These are phyloP conservation scores for Hypoxylon fragiforme DNA, from an alignment of 495 filamentous ascomycete species.

Conservation along the genomic window DNA sequence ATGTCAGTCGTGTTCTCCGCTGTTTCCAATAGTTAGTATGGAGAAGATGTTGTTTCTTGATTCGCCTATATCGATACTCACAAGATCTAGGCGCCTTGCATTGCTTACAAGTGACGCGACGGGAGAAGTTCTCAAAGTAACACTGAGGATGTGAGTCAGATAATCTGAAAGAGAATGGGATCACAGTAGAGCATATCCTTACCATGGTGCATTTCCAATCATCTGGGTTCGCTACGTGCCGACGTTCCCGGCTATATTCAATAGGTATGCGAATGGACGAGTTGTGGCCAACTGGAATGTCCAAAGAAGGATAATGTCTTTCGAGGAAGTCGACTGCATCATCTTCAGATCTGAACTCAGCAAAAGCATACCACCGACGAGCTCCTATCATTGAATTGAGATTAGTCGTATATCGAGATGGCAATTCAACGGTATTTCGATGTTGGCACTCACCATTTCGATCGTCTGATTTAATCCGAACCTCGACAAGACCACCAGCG, in stretches of 20 bases:
- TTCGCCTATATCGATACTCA: conserved; percentile 44
- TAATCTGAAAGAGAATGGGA: background rate
- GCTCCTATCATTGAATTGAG: conserved; percentile 62
- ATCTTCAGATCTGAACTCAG: conserved; percentile 62
- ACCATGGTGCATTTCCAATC: conserved; percentile 81
- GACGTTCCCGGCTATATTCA: conserved; percentile 43
- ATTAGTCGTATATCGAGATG: conserved; percentile 32
- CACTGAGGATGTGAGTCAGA: conserved; percentile 57
- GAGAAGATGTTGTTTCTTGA: background rate
- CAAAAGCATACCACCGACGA: conserved; percentile 71
- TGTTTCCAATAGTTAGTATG: conserved; percentile 12
- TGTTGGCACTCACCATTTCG: conserved; percentile 24
- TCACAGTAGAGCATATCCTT: conserved; percentile 28
- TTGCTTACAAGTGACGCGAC: conserved; percentile 69
- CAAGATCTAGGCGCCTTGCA: conserved; percentile 73
- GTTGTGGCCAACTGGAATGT: conserved; percentile 48
- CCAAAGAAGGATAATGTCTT: conserved; percentile 63
- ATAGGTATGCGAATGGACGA: conserved; percentile 30
- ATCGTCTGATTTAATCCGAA: conserved; percentile 37
- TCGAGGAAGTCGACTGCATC: conserved; percentile 70
- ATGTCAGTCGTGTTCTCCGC: conserved; percentile 38
- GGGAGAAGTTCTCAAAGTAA: conserved; percentile 69
- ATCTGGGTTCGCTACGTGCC: conserved; percentile 44
- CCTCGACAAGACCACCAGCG: conserved; percentile 33
- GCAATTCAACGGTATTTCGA: background rate